phyloP scores from a whole-genome alignment of 805 yeast species.

The Wickerhamiella sergipiensis region DNA sequence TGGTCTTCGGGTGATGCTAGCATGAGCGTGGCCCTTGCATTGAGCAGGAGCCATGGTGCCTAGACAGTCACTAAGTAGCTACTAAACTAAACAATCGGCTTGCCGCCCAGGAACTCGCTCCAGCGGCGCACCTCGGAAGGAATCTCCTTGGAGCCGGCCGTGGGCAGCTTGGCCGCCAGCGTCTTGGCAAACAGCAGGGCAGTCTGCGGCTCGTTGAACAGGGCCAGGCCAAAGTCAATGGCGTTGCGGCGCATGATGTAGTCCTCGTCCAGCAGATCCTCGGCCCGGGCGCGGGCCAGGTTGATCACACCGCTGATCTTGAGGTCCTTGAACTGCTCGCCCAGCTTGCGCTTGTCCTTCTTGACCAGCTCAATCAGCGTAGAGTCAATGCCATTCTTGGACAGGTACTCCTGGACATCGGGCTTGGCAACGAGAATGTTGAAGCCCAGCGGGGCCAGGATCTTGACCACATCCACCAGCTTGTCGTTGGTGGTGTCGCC shows the following conservation, averaged over 20 bases:
- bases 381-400: constrained; percentile 29
- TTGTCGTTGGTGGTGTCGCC: constrained; percentile 70
- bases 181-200: constrained; percentile 76
- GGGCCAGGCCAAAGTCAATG: constrained; percentile 91
- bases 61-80: no score
- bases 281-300: constrained; percentile 84
- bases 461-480: constrained; percentile 60
- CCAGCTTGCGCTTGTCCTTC: constrained; percentile 80
- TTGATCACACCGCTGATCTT: constrained; percentile 82
- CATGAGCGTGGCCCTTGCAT: no score
- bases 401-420: constrained; percentile 58
- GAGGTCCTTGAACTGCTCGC: constrained; percentile 84
- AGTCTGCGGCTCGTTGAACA: constrained; percentile 94
- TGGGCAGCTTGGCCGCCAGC: constrained; percentile 53
- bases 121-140: constrained; percentile 87
- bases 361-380: constrained; percentile 80
- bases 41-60: no score
- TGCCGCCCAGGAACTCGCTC: constrained; percentile 94
- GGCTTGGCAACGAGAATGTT: constrained; percentile 65
- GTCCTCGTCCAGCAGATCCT: constrained; percentile 69
- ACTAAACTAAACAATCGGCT: constrained; percentile 50
- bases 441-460: constrained; percentile 64
- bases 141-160: constrained; percentile 37
- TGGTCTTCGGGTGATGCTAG: no score
- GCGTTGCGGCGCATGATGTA: constrained; percentile 99